Evolutionary conservation across 2,329 filamentous ascomycete genomes (phyloP), one percentile per base, ranked within the genome.

Genomic region (Botrytis sinoallii): DNA sequence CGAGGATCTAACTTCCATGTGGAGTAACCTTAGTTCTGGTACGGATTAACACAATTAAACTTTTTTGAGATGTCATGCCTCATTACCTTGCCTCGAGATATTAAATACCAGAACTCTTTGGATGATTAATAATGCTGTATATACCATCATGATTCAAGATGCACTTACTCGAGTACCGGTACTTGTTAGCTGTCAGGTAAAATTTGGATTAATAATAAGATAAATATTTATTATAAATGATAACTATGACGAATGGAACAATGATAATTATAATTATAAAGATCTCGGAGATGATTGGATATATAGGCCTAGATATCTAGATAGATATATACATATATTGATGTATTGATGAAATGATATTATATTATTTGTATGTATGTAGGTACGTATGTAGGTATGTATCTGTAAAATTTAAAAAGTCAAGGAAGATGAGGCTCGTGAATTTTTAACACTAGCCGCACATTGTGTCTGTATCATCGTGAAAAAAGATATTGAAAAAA

Each of bases 401-500:
- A 12, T n/a, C 12, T 52, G 25, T 52, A 1, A 29, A 32, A 9
- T 18, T 9, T 1, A n/a, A 57, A 57, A 57, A 9, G 14, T 18
- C 14, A 18, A 57, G n/a, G n/a, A 29, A 57, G 14, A 18, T 18
- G 52, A 57, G 52, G 52, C 52, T 57, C 52, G 52, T 57, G n/a
- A 57, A 57, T 18, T 57, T 52, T 57, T 57, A 18, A 29, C 52
- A 57, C 52, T 48, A 57, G 52, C 6, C 52, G n/a, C 52, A 18
- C n/a, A 57, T 18, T 29, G 52, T 57, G n/a, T 18, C 9, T 18
- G 3, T 57, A 57, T 55, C 10, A n/a, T 14, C 5, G 8, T 71
- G 38, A 63, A 69, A 71, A 71, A n/a, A 52, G 35, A n/a, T 12
- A 32, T 20, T 64, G 42, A 25, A 65, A 65, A 71, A 71, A 42